Percentiles rank a stretch among this genome's conserved stretches.
phyloP scores from a whole-genome alignment of 306 rosid genomes.

The Comarum palustre region DNA sequence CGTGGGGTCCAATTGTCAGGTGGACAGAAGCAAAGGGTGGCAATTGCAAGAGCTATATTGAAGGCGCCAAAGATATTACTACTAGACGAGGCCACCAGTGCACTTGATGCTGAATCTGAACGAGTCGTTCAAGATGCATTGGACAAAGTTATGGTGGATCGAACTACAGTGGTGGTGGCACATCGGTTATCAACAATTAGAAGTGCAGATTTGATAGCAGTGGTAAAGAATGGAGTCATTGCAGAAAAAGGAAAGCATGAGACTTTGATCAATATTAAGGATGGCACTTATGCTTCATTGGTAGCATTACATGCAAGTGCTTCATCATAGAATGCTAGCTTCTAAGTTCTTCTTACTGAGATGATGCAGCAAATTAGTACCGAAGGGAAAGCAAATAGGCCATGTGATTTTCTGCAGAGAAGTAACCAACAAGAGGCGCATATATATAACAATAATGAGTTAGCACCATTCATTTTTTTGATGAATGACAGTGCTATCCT shows the following conservation, averaged over 20 bases:
- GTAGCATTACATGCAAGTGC: constrained; percentile 31
- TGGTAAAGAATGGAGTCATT: constrained; percentile 55
- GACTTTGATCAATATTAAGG: constrained; percentile 21
- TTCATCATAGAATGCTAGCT: constrained; percentile 18
- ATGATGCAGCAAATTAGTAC: not conserved
- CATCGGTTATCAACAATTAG: constrained; percentile 62
- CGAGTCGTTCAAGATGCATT: constrained; percentile 68
- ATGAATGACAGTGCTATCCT: too few species aligned
- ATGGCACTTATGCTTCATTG: constrained; percentile 35
- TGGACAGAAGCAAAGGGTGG: constrained; percentile 68
- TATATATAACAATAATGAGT: too few species aligned
- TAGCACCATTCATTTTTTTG: too few species aligned
- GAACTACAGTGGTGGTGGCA: constrained; percentile 68
- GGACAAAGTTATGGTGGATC: constrained; percentile 48
- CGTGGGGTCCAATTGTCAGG: constrained; percentile 59
- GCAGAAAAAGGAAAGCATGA: constrained; percentile 39
- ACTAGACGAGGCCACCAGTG: constrained; percentile 74
- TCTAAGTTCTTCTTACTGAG: not conserved
- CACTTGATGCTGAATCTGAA: constrained; percentile 77
- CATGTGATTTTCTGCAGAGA: not conserved
- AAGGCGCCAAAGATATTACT: constrained; percentile 60
- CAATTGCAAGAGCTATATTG: constrained; percentile 60
- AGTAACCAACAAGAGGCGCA: not conserved
- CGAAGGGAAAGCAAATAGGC: not conserved
- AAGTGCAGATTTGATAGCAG: constrained; percentile 61